Conservation (phyloP, 805 yeast species). For the Myxozyma geophila region DNA sequence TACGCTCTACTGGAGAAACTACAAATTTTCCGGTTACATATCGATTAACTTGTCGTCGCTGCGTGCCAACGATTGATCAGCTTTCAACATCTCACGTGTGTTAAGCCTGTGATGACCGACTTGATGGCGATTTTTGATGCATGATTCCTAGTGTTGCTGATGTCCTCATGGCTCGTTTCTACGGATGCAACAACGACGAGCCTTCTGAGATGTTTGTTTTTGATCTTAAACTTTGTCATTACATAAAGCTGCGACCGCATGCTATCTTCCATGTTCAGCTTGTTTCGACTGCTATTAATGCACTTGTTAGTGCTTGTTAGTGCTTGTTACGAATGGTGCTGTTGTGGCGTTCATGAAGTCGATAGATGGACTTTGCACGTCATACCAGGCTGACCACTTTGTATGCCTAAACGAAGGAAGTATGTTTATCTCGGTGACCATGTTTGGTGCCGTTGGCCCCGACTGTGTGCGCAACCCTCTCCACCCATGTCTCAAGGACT, state of each 20-base stretch:
- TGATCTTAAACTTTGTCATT: conserved; percentile 57
- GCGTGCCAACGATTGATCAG: conserved; percentile 56
- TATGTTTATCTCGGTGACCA: conserved; percentile 33
- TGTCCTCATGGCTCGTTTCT: conserved; percentile 50
- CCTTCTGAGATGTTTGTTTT: conserved; percentile 49
- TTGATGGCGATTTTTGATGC: conserved; percentile 17
- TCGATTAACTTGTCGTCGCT: conserved; percentile 55
- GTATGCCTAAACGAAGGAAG: conserved; percentile 36
- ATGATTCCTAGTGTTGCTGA: conserved; percentile 46
- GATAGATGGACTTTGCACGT: conserved; percentile 36
- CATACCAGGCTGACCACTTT: conserved; percentile 29
- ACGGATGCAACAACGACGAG: conserved; percentile 45
- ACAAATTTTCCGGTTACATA: conserved; percentile 59
- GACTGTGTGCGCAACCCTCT: conserved; percentile 41
- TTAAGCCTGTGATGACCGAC: conserved; percentile 64
- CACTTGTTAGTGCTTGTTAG: too few relatives aligned
- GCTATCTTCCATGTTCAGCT: conserved; percentile 57
- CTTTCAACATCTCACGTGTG: conserved; percentile 57
- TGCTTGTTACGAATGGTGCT: conserved; percentile 57
- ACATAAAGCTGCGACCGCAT: conserved; percentile 58
- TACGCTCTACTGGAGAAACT: conserved; percentile 57
- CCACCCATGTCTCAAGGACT: conserved; percentile 66
- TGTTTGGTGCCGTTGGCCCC: conserved; percentile 41
- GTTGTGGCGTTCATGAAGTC: conserved; percentile 51
- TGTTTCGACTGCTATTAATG: conserved; percentile 57